These are phyloP conservation scores for Echinosophora koreensis DNA, from an alignment of 306 rosid genomes.

Conservation along the genomic window DNA sequence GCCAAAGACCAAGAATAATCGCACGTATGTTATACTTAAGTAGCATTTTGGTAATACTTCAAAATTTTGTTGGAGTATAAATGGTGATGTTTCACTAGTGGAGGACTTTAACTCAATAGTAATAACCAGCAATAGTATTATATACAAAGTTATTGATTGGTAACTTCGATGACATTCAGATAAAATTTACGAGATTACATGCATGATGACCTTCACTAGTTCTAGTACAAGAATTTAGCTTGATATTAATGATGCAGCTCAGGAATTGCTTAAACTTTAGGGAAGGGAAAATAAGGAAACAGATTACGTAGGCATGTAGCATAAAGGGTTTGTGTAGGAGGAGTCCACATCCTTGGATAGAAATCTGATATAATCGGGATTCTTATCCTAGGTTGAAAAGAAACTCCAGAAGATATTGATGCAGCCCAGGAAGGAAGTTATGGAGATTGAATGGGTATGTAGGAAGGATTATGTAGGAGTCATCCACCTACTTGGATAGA, in stretches of 20 bases:
- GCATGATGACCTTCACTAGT: no score
- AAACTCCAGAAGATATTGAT: not conserved
- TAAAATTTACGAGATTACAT: no score
- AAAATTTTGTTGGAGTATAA: not conserved
- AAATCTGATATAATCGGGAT: conserved; percentile 4
- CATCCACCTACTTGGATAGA: not conserved
- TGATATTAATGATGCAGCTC: not conserved
- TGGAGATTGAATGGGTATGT: not conserved
- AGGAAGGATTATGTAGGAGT: not conserved
- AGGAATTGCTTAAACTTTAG: not conserved
- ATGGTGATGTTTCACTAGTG: not conserved
- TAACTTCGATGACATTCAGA: no score
- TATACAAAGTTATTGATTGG: no score
- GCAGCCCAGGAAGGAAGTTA: not conserved
- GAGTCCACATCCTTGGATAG: not conserved
- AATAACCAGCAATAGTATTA: no score
- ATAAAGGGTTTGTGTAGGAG: conserved; percentile 9
- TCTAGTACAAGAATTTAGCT: not conserved
- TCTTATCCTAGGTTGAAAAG: not conserved
- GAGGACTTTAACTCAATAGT: not conserved
- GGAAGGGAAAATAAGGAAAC: not conserved
- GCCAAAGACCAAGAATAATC: not conserved
- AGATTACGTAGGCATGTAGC: not conserved
- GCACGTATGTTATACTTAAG: not conserved
- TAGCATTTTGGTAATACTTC: conserved; percentile 6